phyloP scores from a whole-genome alignment of 2,329 filamentous ascomycete species.

The Trichoderma sp. region DNA sequence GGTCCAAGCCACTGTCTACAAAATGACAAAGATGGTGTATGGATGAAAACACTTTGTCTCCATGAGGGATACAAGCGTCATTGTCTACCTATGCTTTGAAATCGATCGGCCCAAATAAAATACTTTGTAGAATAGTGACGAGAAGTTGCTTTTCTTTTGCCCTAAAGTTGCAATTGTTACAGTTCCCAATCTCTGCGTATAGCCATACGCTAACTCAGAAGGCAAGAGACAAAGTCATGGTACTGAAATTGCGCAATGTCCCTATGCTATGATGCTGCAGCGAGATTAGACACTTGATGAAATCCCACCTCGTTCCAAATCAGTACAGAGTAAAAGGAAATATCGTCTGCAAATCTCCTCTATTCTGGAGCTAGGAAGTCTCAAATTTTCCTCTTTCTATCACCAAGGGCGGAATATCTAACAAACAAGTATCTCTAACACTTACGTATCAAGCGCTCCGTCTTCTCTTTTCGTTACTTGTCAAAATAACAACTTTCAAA shows the following conservation, averaged over 20 bases:
- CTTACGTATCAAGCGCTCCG: neutral
- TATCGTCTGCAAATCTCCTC: neutral
- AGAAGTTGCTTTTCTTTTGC: neutral
- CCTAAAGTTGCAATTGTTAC: no score
- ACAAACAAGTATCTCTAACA: neutral
- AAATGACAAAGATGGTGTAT: neutral
- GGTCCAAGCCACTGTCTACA: no score
- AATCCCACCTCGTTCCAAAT: neutral
- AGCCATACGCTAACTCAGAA: no score
- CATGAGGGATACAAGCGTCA: neutral
- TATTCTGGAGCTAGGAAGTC: neutral
- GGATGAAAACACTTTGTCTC: neutral
- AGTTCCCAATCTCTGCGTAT: no score
- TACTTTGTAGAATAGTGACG: neutral
- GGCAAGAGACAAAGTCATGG: no score
- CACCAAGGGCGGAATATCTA: neutral
- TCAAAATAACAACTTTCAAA: neutral
- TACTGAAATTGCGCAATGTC: neutral
- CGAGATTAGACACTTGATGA: neutral
- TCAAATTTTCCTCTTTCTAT: neutral
- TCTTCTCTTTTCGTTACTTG: neutral
- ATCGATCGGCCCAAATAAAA: neutral
- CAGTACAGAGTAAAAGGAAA: neutral
- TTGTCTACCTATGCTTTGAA: neutral
- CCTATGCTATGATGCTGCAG: neutral